A percentile compares a stretch with the other conserved stretches of the same genome.
Evolutionary conservation across 2,329 filamentous ascomycete genomes (phyloP).

Genomic region (Fusarium pseudonygamai): DNA sequence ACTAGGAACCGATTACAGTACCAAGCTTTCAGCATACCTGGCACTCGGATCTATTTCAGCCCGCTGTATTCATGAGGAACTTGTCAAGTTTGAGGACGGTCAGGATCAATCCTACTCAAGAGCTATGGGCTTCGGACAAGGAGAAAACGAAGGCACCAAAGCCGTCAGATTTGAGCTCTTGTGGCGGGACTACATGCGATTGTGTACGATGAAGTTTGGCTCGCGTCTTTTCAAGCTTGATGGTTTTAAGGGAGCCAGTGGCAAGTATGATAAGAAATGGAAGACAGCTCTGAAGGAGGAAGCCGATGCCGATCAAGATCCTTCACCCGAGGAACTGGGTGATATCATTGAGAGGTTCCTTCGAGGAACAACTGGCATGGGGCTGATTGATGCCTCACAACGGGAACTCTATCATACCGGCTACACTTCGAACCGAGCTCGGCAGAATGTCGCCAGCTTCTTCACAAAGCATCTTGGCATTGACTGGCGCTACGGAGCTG

Average conservation of each 20-base stretch:
- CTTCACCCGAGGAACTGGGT: slow-evolving; percentile 55
- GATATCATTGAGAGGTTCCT: slow-evolving; percentile 67
- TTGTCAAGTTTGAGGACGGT: slow-evolving; percentile 76
- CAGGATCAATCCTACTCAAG: slow-evolving; percentile 51
- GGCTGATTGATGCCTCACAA: slow-evolving; percentile 80
- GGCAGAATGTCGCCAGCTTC: slow-evolving; percentile 81
- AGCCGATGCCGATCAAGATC: slow-evolving; percentile 49
- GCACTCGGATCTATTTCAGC: slow-evolving; percentile 77
- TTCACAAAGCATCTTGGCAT: slow-evolving; percentile 77
- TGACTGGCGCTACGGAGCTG: slow-evolving; percentile 83
- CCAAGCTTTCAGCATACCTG: slow-evolving; percentile 79
- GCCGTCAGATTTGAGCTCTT: slow-evolving; percentile 77
- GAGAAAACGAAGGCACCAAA: slow-evolving; percentile 77
- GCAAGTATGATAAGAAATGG: slow-evolving; percentile 58
- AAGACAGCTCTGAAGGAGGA: slow-evolving; percentile 52
- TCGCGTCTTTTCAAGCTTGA: slow-evolving; percentile 69
- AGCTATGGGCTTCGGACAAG: slow-evolving; percentile 69
- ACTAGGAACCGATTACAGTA: slow-evolving; percentile 75
- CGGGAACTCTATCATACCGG: slow-evolving; percentile 79
- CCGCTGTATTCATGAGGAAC: slow-evolving; percentile 74
- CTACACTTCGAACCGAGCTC: slow-evolving; percentile 79
- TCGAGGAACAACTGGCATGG: slow-evolving; percentile 76
- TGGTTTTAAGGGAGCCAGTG: slow-evolving; percentile 65
- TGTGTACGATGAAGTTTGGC: slow-evolving; percentile 77
- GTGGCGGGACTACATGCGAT: slow-evolving; percentile 84